phyloP scores from a whole-genome alignment of 805 yeast genomes.

The Candida silvatica region DNA sequence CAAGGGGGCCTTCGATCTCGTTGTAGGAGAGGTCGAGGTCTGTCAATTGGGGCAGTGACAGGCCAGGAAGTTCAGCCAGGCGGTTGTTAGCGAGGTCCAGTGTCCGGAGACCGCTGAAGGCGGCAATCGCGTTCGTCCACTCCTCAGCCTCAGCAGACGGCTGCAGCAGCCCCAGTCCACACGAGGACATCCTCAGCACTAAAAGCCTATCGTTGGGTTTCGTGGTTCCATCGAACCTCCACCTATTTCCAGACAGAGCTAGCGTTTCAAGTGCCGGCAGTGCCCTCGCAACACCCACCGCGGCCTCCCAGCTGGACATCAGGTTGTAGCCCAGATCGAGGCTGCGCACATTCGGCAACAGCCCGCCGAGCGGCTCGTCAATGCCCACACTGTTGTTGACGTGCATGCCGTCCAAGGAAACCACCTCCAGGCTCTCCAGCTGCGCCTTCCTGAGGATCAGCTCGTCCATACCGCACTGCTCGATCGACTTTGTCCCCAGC shows the following conservation, averaged over 20 bases:
- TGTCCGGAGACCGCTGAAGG: background rate
- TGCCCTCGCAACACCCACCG: slow-evolving; percentile 28
- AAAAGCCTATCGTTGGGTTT: too few relatives aligned
- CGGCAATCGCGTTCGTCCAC: too few relatives aligned
- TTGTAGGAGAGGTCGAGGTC: slow-evolving; percentile 3
- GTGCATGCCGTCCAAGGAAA: slow-evolving; percentile 39
- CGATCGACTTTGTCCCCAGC: slow-evolving; percentile 49
- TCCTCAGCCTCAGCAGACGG: too few relatives aligned
- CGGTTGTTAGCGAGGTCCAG: slow-evolving; percentile 1
- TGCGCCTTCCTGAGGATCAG: slow-evolving; percentile 39
- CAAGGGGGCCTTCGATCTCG: background rate
- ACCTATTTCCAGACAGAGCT: slow-evolving; percentile 47
- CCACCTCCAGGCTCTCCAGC: slow-evolving; percentile 32
- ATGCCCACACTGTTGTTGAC: slow-evolving; percentile 20
- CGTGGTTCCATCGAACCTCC: too few relatives aligned
- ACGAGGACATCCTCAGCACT: slow-evolving; percentile 15
- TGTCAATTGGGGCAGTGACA: too few relatives aligned
- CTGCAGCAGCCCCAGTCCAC: slow-evolving; percentile 6
- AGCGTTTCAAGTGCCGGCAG: slow-evolving; percentile 33
- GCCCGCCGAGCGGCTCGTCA: background rate
- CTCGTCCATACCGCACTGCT: slow-evolving; percentile 59
- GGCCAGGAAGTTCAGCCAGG: background rate
- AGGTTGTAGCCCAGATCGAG: slow-evolving; percentile 60
- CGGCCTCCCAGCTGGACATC: slow-evolving; percentile 30
- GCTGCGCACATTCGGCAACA: slow-evolving; percentile 19